Percentiles rank a stretch among this genome's conserved stretches.
phyloP scores from a whole-genome alignment of 2,329 filamentous ascomycete genomes.

The Fusarium tupiense region DNA sequence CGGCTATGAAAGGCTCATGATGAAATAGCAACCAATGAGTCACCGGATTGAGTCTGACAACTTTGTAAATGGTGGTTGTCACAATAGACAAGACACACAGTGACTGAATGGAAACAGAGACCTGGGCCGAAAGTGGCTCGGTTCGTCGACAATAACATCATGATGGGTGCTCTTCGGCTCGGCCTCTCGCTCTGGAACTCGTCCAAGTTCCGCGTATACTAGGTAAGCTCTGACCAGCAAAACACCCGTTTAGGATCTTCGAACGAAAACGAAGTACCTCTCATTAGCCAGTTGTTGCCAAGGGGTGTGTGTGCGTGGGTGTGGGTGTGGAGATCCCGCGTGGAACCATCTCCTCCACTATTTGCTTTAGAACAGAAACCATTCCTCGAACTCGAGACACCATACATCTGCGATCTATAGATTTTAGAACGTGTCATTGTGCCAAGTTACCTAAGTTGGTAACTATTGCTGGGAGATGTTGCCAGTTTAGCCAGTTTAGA shows the following conservation, averaged over 20 bases:
- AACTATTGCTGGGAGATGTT: background rate
- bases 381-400: constrained; percentile 12
- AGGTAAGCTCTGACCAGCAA: constrained; percentile 14
- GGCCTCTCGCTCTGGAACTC: constrained; percentile 14
- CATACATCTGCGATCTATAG: background rate
- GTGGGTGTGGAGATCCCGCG: constrained; percentile 23
- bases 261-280: constrained; percentile 13
- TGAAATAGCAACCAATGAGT: background rate
- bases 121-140: background rate
- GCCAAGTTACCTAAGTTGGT: background rate
- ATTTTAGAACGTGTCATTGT: background rate
- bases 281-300: constrained; percentile 20
- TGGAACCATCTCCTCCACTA: background rate
- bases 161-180: constrained; percentile 20
- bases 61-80: background rate
- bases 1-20: constrained; percentile 9
- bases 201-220: constrained; percentile 20
- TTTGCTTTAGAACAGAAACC: background rate
- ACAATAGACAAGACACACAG: background rate
- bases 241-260: background rate
- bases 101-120: background rate
- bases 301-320: background rate
- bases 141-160: constrained; percentile 21
- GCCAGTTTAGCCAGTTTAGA: background rate
- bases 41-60: background rate